Evolutionary conservation across 192 early-diverging fungal genomes (phyloP), one percentile per base, ranked within the genome.

Genomic region (Coemansia umbellata): DNA sequence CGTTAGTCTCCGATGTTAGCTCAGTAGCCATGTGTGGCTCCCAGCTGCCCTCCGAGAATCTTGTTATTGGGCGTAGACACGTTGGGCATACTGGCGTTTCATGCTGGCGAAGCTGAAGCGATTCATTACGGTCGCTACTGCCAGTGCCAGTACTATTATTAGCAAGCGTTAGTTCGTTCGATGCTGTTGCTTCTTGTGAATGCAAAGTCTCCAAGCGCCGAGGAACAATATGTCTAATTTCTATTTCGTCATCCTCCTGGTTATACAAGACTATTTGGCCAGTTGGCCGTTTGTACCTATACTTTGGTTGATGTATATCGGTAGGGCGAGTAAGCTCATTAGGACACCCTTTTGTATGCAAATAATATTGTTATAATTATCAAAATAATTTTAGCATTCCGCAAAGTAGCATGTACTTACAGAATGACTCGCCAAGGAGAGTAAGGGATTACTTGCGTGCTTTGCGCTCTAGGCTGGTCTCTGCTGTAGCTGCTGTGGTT

Each of bases 261-360:
- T 88, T 87, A 41, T 83, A 88, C 7, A 90, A 63, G 0, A 90
- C 88, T 10, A 83, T 60, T 18, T 88, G 81, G 15, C 72, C 72
- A 4, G 66, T 31, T 7, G 61, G 47, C 14, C 58, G 55, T 17
- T 53, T 49, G 37, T 74, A 66, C 11, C 62, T 71, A 71, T n/a
- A n/a, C n/a, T n/a, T n/a, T n/a, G n/a, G n/a, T n/a, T n/a, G n/a
- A n/a, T n/a, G n/a, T n/a, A n/a, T n/a, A n/a, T n/a, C n/a, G n/a
- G n/a, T n/a, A n/a, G n/a, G n/a, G n/a, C n/a, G n/a, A n/a, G n/a
- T n/a, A n/a, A n/a, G n/a, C n/a, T n/a, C n/a, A n/a, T n/a, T n/a
- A n/a, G n/a, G n/a, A n/a, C n/a, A n/a, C n/a, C n/a, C n/a, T n/a
- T n/a, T n/a, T n/a, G n/a, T n/a, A n/a, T n/a, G n/a, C n/a, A n/a